Base-by-base conservation (phyloP, 495 filamentous ascomycete genomes). In the Astrothelium subdiscretum region DNA sequence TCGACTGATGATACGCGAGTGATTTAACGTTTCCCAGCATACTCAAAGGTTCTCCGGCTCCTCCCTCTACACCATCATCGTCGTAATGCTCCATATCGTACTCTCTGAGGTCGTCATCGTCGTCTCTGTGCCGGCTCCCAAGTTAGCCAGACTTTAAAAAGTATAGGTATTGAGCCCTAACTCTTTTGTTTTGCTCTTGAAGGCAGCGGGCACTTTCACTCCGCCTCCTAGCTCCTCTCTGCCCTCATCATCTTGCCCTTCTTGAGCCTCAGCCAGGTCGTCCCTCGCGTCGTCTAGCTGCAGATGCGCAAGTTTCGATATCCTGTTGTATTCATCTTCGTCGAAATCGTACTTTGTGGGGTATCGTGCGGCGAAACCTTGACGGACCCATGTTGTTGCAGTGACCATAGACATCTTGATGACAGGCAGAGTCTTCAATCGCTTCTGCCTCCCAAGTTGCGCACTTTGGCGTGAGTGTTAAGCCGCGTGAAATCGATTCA, bases 71-170 rank as follows among this genome's bases (percentile, higher is more conserved):
- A 3, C 62, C 83, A 32, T 86, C 81, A 67, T 87, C 87, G 64
- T 95, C 90, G 70, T 97, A 99, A 72, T 96, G 86, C 62, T 97
- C 95, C 52, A 99, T 77, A 70, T 99, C 84, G 72, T 96, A 97
- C 73, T 97, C 91, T 72, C 90, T 92, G 11, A 99, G 80, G 71
- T 95, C 90, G 67, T 92, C 89, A 66, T 95, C 91, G 59, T 89
- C 82, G 40, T 82, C 74, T 40, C 26, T 20, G 31, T 12, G 18
- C 10, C 6, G 20, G 15, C 8, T 27, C 6, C 48, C 3, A 26
- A 10, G 24, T 54, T 29, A 54, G 48, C 24, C 8, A 1, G 24
- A 27, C 6, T 5, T 26, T 11, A 54, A 54, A 54, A 24, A 4
- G 48, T 8, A 12, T 8, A 54, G 8, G 48, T 15, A 29, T 10